Base-by-base conservation (phyloP, 345 rosid genomes). In the Lumnitzera racemosa region DNA sequence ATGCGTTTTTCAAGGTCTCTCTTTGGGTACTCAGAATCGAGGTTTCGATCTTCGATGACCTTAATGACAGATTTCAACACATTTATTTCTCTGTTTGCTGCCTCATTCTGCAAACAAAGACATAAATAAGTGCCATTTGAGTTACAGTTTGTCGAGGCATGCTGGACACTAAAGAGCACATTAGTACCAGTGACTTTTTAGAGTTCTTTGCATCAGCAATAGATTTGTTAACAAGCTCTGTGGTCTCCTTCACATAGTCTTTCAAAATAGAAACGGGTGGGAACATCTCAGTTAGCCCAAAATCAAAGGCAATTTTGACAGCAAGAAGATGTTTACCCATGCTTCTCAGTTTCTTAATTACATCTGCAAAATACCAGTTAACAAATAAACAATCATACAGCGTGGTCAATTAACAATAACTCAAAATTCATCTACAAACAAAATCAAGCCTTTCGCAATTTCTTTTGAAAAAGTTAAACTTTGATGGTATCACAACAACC, bases 251-350 rank as follows among this genome's bases (percentile, higher is more conserved):
- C 62, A 87, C 49, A 62, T 80, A 72, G 46, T 80, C 57, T 54
- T 73, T 70, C 83, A 91, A 68, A 12, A 87, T 59, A 11, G 78
- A 66, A 58, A 81, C 74, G 13, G 90, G 90, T 14, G 82, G 70
- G 61, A 81, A 86, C 60, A 65, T 81, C 63, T 76, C 76, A 15
- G 64, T 60, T 71, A 89, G 66, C 72, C 80, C 79, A 70, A 88
- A 78, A 68, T 85, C 95, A 68, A 80, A 76, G 62, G 80, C 67
- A 64, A 83, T 80, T 66, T 60, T 85, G 56, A 83, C 78, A 23
- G 96, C 87, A 53, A 77, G 58, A 53, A 80, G 65, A 15, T 76
- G 66, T 58, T 87, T 83, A 20, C 76, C 81, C 58, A 25, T 69
- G 36, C 65, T 83, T 41, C 83, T 63, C 52, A 91, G 90, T 66